These are phyloP conservation scores for Chlamydomonas eustigma DNA, from an alignment of 139 green algal genomes.

Conservation along the genomic window DNA sequence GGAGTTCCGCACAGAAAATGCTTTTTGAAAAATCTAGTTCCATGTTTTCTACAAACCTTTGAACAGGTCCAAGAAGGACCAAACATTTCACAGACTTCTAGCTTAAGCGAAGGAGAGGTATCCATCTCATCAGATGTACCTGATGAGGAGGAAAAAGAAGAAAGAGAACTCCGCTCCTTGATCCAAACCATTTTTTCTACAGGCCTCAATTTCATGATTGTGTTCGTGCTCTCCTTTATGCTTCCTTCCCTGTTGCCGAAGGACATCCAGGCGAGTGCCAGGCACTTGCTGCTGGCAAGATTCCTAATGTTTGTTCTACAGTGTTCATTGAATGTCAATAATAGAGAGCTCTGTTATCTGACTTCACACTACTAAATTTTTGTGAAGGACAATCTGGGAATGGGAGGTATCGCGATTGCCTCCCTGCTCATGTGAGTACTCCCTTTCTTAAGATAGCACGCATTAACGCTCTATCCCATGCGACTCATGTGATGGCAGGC, in stretches of 20 bases:
- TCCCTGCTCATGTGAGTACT: no score
- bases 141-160: neutral
- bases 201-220: constrained; percentile 12
- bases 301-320: neutral
- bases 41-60: neutral
- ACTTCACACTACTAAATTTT: no score
- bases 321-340: neutral
- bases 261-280: constrained; percentile 1
- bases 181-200: neutral
- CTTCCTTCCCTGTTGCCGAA: neutral
- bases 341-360: no score
- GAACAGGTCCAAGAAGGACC: neutral
- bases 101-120: neutral
- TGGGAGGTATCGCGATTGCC: no score
- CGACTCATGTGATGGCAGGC: no score
- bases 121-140: neutral
- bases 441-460: no score
- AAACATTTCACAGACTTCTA: neutral
- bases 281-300: neutral
- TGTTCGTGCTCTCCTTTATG: constrained; percentile 12
- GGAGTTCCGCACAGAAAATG: neutral
- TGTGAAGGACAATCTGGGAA: no score
- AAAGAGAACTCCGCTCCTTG: neutral
- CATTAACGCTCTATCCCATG: no score
- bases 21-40: neutral